These are phyloP conservation scores for Pholiota conissans DNA, from an alignment of 768 basidiomycete species.

Conservation along the genomic window DNA sequence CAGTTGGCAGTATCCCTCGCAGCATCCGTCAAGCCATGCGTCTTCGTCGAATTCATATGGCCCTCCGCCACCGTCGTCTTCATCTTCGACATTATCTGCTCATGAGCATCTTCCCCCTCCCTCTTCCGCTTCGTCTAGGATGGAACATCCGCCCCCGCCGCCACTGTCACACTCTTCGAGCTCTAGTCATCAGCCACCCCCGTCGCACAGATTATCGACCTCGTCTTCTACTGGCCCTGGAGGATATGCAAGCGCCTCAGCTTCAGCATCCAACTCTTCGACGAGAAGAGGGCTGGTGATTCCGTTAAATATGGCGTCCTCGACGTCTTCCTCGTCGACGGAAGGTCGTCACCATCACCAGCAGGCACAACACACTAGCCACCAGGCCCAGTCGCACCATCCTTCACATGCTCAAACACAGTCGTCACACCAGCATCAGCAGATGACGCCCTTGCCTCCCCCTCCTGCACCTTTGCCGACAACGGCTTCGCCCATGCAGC, in stretches of 20 bases:
- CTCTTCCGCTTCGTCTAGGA: conserved; percentile 8
- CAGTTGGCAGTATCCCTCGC: conserved; percentile 12
- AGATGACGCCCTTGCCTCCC: conserved; percentile 16
- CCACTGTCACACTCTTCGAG: conserved; percentile 4
- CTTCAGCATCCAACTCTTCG: conserved; percentile 5
- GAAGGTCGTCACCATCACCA: conserved; percentile 10
- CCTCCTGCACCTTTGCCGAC: conserved; percentile 18
- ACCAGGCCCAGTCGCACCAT: conserved; percentile 4
- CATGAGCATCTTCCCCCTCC: conserved; percentile 16
- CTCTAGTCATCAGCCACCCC: background rate
- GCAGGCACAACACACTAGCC: background rate
- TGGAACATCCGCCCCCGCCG: conserved; percentile 3
- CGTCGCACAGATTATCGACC: background rate
- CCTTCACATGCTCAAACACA: conserved; percentile 3
- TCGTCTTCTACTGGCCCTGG: background rate
- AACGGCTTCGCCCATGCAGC: conserved; percentile 25
- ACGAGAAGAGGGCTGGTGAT: conserved; percentile 6
- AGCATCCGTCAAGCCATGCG: conserved; percentile 14
- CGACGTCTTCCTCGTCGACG: conserved; percentile 12
- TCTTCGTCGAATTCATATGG: conserved; percentile 20
- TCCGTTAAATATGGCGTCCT: conserved; percentile 10
- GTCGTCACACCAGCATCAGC: conserved; percentile 8
- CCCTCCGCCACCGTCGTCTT: conserved; percentile 20
- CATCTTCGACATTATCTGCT: conserved; percentile 19
- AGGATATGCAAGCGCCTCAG: background rate